Evolutionary conservation across 371 early-diverging fungal species (phyloP), one percentile per base, ranked within the genome.

Genomic region (Fennellomyces sp.): DNA sequence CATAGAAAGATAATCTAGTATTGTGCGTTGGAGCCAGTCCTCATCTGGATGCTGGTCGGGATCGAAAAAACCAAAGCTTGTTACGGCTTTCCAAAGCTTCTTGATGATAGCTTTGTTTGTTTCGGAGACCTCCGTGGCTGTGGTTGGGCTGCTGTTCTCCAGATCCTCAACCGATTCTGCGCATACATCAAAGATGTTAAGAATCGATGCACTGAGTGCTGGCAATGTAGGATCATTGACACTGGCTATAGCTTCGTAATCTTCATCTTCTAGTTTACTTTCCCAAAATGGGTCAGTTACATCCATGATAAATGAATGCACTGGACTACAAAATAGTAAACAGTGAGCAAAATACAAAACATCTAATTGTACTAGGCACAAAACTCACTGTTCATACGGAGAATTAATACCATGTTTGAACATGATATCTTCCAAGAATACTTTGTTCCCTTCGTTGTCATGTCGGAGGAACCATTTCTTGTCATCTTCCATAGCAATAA

Each of bases 51-150:
- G 21, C 1, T 31, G n/a, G 7, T 23, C 25, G 12, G 59, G 59
- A 42, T 59, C 25, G 19, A 50, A 59, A 31, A 49, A 59, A 15
- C 59, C 59, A 10, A 36, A 31, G 11, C 41, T 41, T 10, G 59
- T 50, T 19, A 59, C 33, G 15, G 50, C 21, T 17, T 51, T 33
- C 49, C 50, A 59, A 2, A 59, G 19, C 15, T 35, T 39, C 23
- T 59, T 26, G 8, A 50, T 26, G 2, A 36, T 28, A n/a, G 49
- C 30, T 25, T 50, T 27, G n/a, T 47, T 47, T 47, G 8, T 47
- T 19, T 21, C 7, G 47, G 47, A 8, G 19, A 13, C 13, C 15
- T 11, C 36, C 36, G 36, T 36, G 36, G n/a, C n/a, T n/a, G n/a
- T n/a, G n/a, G n/a, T n/a, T n/a, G n/a, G n/a, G n/a, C 33, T 25